phyloP scores from a whole-genome alignment of 108 stramenopile genomes.

The Mediolabrus comicus region DNA sequence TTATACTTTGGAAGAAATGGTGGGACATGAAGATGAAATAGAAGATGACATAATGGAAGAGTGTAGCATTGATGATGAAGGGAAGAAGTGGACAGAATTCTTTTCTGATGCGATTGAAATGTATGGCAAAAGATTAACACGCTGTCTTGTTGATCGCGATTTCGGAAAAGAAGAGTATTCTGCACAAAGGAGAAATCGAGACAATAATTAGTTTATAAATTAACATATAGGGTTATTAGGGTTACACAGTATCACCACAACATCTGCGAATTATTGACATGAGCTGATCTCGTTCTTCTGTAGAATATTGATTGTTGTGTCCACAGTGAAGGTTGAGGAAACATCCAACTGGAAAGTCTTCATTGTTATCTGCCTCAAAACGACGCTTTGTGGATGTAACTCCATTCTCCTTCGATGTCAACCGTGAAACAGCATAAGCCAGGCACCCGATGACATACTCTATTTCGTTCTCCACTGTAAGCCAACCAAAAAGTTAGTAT shows the following conservation, averaged over 20 bases:
- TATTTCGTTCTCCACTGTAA: constrained; percentile 63
- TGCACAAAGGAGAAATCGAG: neutral
- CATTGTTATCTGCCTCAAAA: neutral
- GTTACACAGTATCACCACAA: constrained; percentile 7
- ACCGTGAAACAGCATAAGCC: constrained; percentile 60
- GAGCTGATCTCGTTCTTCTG: constrained; percentile 58
- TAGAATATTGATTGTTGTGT: constrained; percentile 82
- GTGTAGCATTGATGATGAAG: neutral
- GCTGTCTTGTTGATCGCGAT: neutral
- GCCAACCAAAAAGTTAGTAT: neutral
- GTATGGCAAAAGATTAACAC: neutral
- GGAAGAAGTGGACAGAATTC: neutral
- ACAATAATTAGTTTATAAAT: no score
- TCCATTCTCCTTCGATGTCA: constrained; percentile 47
- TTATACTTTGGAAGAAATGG: neutral
- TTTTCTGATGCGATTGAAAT: neutral
- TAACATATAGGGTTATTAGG: no score
- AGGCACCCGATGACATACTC: constrained; percentile 64
- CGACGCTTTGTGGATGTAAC: constrained; percentile 34
- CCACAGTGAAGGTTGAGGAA: constrained; percentile 86
- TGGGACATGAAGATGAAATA: neutral
- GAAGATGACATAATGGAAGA: neutral
- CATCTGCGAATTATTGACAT: constrained; percentile 33
- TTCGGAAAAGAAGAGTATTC: neutral
- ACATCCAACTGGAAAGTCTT: constrained; percentile 45